Percentiles rank a stretch among this genome's conserved stretches.
Evolutionary conservation across 2,329 filamentous ascomycete species (phyloP).

Genomic region (Penicillium sp.): DNA sequence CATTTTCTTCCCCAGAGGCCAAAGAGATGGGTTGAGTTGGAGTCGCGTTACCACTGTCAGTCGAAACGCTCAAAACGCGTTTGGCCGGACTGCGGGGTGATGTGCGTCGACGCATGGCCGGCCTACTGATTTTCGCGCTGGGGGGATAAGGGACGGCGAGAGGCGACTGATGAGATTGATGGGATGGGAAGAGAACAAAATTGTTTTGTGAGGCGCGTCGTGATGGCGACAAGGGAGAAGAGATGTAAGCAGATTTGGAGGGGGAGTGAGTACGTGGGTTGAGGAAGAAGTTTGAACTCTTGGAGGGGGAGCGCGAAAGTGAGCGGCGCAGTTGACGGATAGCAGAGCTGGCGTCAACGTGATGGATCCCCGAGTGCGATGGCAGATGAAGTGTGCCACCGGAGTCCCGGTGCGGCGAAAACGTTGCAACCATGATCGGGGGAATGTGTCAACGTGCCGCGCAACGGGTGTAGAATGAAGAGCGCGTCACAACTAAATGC

Average conservation of each 20-base stretch:
- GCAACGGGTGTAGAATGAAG: conserved; percentile 22
- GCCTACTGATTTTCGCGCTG: conserved; percentile 60
- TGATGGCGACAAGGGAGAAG: conserved; percentile 60
- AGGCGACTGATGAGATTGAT: conserved; percentile 51
- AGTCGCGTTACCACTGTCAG: conserved; percentile 69
- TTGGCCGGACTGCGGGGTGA: conserved; percentile 81
- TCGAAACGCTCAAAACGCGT: conserved; percentile 68
- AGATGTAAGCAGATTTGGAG: conserved; percentile 51
- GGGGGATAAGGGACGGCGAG: conserved; percentile 66
- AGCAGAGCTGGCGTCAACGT: conserved; percentile 77
- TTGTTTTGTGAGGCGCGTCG: conserved; percentile 54
- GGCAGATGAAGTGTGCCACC: conserved; percentile 82
- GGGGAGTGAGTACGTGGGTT: conserved; percentile 50
- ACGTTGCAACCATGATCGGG: conserved; percentile 47
- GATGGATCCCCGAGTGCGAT: conserved; percentile 79
- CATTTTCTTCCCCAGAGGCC: conserved; percentile 50
- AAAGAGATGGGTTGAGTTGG: conserved; percentile 51
- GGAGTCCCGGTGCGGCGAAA: conserved; percentile 51
- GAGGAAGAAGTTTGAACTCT: conserved; percentile 68
- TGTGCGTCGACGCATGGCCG: conserved; percentile 55
- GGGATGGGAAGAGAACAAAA: conserved; percentile 51
- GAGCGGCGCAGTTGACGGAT: conserved; percentile 83
- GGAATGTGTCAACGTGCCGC: conserved; percentile 24
- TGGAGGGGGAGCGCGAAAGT: conserved; percentile 89
- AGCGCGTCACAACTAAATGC: conserved; percentile 2